Conservation (phyloP, 352 stramenopile genomes). For the Phytophthora chlamydospora region DNA sequence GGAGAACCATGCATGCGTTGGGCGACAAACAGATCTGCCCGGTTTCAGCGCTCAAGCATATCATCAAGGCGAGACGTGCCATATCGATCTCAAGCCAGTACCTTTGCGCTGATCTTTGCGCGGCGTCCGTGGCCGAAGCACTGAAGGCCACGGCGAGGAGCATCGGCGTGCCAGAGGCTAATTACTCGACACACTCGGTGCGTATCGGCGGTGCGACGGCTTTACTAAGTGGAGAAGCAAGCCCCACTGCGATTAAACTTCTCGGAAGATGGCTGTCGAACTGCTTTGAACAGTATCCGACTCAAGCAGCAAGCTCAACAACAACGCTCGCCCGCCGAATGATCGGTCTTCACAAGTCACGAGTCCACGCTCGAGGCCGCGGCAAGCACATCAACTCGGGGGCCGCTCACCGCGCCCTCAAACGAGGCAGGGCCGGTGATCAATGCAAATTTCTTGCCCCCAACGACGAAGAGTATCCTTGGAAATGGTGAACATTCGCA, state of each 20-base stretch:
- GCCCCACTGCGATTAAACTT: constrained; percentile 3
- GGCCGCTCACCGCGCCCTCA: constrained; percentile 21
- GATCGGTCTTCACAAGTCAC: background rate
- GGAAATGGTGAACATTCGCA: constrained; percentile 5
- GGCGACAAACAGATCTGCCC: constrained; percentile 17
- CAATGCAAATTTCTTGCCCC: background rate
- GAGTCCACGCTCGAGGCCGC: background rate
- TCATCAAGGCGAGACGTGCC: background rate
- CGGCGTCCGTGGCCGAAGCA: background rate
- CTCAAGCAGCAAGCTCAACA: constrained; percentile 3
- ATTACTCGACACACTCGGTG: constrained; percentile 11
- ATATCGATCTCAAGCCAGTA: background rate
- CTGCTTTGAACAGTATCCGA: constrained; percentile 19
- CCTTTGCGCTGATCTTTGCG: constrained; percentile 3
- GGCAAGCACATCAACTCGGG: constrained; percentile 13
- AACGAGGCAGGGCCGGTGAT: constrained; percentile 3
- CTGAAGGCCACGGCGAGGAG: constrained; percentile 2
- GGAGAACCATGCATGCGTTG: constrained; percentile 18
- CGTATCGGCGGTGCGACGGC: constrained; percentile 5
- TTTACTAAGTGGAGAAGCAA: constrained; percentile 4
- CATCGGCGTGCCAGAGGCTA: constrained; percentile 4
- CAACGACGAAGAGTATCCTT: constrained; percentile 17
- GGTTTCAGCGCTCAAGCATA: constrained; percentile 2
- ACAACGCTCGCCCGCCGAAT: constrained; percentile 4
- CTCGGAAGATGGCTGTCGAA: constrained; percentile 12